Conservation (phyloP, 2,329 filamentous ascomycete genomes). For the Tricladium varicosporioides region DNA sequence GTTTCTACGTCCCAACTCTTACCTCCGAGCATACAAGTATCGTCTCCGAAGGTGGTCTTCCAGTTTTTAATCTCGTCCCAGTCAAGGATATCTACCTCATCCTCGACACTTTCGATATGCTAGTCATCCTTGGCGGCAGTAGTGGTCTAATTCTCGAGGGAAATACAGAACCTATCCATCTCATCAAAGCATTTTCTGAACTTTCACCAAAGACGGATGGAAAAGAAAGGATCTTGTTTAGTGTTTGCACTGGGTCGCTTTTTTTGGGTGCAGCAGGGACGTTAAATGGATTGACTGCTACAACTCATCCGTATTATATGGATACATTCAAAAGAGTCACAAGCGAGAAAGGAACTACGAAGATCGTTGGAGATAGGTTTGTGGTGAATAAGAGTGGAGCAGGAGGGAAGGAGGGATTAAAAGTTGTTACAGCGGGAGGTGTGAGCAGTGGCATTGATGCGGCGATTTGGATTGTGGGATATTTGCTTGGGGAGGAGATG, state of each 20-base stretch:
- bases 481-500: constrained; percentile 71
- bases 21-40: no score
- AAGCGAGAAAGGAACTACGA: constrained; percentile 4
- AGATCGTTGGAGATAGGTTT: constrained; percentile 14
- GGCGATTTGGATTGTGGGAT: constrained; percentile 76
- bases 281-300: constrained; percentile 72
- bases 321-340: constrained; percentile 53
- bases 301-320: constrained; percentile 74
- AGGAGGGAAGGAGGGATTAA: constrained; percentile 40
- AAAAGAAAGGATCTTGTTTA: constrained; percentile 74
- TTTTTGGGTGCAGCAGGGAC: constrained; percentile 74
- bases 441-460: constrained; percentile 79
- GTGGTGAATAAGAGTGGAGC: constrained; percentile 15
- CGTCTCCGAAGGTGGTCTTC: no score
- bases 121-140: constrained; percentile 73
- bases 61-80: constrained; percentile 56
- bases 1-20: no score
- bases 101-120: constrained; percentile 58
- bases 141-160: constrained; percentile 52
- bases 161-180: constrained; percentile 63
- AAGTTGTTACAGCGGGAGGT: constrained; percentile 76
- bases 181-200: constrained; percentile 73
- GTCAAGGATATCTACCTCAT: constrained; percentile 73
- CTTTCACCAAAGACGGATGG: constrained; percentile 72
- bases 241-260: constrained; percentile 74